phyloP scores from a whole-genome alignment of 306 rosid genomes.

The Betula pendula region DNA sequence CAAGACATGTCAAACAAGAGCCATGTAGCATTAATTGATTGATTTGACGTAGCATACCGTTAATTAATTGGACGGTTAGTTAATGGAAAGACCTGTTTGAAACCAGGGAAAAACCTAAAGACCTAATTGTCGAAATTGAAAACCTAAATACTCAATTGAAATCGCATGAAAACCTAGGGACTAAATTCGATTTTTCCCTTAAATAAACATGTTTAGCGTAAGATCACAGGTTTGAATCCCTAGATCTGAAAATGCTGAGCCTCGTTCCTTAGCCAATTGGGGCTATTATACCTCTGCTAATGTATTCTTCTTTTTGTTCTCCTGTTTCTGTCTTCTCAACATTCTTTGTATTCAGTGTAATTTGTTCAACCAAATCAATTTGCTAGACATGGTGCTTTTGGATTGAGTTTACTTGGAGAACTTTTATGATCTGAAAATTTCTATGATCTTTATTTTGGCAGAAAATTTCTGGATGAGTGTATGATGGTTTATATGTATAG shows the following conservation, averaged over 20 bases:
- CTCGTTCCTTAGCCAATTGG: not conserved
- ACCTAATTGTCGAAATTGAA: too few relatives aligned
- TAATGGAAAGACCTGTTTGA: too few relatives aligned
- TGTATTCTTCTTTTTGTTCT: not conserved
- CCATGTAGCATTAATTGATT: too few relatives aligned
- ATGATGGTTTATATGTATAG: not conserved
- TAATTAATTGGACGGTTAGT: too few relatives aligned
- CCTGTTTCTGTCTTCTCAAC: not conserved
- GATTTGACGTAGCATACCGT: too few relatives aligned
- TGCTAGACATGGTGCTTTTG: not conserved
- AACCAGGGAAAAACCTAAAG: too few relatives aligned
- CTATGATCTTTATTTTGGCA: not conserved
- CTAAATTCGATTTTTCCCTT: too few relatives aligned
- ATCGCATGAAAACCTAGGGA: too few relatives aligned
- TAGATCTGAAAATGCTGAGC: not conserved
- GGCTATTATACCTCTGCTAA: not conserved
- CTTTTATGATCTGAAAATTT: not conserved
- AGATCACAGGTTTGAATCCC: not conserved
- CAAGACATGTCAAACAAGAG: too few relatives aligned
- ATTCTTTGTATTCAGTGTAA: not conserved
- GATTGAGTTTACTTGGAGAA: not conserved
- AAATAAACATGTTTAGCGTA: too few relatives aligned
- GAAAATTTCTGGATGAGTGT: not conserved
- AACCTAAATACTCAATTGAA: too few relatives aligned
- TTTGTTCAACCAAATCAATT: not conserved